Evolutionary conservation across 495 filamentous ascomycete genomes (phyloP).

Genomic region (Trichoderma erinaceum): DNA sequence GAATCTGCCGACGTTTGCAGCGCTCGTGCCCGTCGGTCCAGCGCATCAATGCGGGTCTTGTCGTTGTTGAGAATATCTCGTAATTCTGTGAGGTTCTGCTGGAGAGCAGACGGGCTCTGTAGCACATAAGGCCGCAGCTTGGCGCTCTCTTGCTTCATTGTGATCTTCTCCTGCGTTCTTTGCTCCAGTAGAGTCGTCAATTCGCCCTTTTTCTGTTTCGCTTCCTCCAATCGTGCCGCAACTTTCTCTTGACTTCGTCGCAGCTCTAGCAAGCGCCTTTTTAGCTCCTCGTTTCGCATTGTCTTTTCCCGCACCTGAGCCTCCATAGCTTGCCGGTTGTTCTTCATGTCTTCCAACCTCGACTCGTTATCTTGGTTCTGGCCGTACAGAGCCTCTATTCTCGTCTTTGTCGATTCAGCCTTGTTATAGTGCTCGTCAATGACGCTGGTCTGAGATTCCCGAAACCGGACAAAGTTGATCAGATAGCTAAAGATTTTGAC

Average conservation of each 20-base stretch:
- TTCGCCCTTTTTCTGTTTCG: conserved; percentile 63
- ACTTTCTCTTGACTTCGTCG: conserved; percentile 71
- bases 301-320: conserved; percentile 73
- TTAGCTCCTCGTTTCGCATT: conserved; percentile 75
- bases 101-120: conserved; percentile 75
- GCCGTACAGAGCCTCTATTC: conserved; percentile 75
- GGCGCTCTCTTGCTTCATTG: conserved; percentile 65
- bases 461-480: conserved; percentile 97
- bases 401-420: conserved; percentile 72
- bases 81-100: conserved; percentile 74
- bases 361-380: conserved; percentile 84
- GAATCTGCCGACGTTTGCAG: conserved; percentile 90
- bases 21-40: conserved; percentile 78
- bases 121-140: conserved; percentile 89
- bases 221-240: conserved; percentile 67
- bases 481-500: conserved; percentile 91
- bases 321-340: conserved; percentile 69
- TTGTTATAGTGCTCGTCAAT: conserved; percentile 93
- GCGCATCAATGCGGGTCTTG: conserved; percentile 73
- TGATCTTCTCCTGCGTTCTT: conserved; percentile 58
- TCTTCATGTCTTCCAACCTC: conserved; percentile 72
- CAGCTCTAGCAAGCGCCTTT: conserved; percentile 68
- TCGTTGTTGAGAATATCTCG: conserved; percentile 68
- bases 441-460: conserved; percentile 75
- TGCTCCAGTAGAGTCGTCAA: conserved; percentile 71